Percentiles rank a stretch among this genome's conserved stretches.
Conservation (phyloP, 2,329 filamentous ascomycete genomes). For the Aurifilum marmelostoma region DNA sequence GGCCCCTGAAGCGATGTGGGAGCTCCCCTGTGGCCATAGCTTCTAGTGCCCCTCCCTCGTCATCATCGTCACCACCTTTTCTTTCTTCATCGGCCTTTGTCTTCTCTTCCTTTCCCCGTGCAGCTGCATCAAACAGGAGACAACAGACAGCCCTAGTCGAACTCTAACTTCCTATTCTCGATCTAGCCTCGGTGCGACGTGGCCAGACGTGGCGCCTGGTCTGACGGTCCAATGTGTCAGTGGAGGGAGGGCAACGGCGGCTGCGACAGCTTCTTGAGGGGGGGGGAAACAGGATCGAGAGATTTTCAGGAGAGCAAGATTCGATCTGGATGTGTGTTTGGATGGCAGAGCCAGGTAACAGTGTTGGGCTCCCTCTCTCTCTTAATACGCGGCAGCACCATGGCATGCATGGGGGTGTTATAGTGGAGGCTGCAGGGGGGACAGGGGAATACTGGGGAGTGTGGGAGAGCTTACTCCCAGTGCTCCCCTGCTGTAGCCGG, state of each 20-base stretch:
- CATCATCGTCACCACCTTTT: not conserved
- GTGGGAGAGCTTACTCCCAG: not conserved
- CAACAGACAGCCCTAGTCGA: not conserved
- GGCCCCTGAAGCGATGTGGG: not conserved
- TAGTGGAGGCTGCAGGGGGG: not conserved
- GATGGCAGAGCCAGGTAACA: too few species aligned
- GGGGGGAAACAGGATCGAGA: constrained; percentile 4
- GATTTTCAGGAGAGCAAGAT: not conserved
- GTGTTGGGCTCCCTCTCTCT: not conserved
- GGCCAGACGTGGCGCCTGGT: not conserved
- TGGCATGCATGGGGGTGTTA: not conserved
- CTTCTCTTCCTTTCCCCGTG: not conserved
- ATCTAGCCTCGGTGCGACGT: not conserved
- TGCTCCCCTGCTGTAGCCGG: not conserved
- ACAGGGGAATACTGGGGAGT: not conserved
- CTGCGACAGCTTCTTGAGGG: not conserved
- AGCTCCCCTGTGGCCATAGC: constrained; percentile 2
- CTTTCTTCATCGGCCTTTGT: not conserved
- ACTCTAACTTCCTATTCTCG: not conserved
- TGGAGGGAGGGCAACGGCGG: not conserved
- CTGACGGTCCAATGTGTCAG: not conserved
- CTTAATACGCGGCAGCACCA: not conserved
- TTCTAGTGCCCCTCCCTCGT: not conserved
- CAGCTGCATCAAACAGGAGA: not conserved
- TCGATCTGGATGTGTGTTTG: too few species aligned